Conservation (phyloP, 768 basidiomycete genomes). For the Mycena indigotica region DNA sequence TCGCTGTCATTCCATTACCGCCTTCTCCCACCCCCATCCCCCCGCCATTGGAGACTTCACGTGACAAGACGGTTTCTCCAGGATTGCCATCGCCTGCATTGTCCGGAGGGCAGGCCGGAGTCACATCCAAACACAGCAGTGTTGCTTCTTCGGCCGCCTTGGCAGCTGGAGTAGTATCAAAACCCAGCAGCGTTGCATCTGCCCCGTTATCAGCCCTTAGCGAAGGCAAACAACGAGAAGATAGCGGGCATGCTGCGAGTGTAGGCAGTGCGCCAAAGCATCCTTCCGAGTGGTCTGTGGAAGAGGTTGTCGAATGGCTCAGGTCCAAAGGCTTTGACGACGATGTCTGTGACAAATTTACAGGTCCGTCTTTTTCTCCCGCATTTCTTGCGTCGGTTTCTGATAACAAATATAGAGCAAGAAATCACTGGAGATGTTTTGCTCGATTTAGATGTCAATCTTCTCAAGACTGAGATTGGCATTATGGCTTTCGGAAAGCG, state of each 20-base stretch:
- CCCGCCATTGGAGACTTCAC: constrained; percentile 28
- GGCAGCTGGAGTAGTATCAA: constrained; percentile 6
- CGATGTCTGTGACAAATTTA: constrained; percentile 82
- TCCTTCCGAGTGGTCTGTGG: constrained; percentile 81
- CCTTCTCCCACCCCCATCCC: background rate
- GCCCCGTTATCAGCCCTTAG: constrained; percentile 23
- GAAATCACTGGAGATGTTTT: constrained; percentile 98
- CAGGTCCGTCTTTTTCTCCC: constrained; percentile 52
- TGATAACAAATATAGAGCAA: constrained; percentile 65
- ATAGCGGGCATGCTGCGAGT: constrained; percentile 21
- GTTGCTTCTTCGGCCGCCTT: constrained; percentile 29
- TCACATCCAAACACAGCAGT: constrained; percentile 46
- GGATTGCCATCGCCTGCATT: constrained; percentile 29
- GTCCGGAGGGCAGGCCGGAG: constrained; percentile 13
- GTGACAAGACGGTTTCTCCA: constrained; percentile 30
- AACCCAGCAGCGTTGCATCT: constrained; percentile 24
- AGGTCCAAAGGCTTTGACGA: constrained; percentile 82
- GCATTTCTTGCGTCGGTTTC: background rate
- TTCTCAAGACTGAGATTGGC: constrained; percentile 92
- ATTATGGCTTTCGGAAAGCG: constrained; percentile 95
- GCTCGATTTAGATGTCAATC: constrained; percentile 87
- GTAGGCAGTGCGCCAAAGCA: constrained; percentile 34
- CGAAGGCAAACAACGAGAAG: constrained; percentile 23
- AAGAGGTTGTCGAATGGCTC: constrained; percentile 90
- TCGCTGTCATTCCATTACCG: constrained; percentile 20